Evolutionary conservation across 2,329 filamentous ascomycete genomes (phyloP).

Genomic region (Aspergillus candidus): DNA sequence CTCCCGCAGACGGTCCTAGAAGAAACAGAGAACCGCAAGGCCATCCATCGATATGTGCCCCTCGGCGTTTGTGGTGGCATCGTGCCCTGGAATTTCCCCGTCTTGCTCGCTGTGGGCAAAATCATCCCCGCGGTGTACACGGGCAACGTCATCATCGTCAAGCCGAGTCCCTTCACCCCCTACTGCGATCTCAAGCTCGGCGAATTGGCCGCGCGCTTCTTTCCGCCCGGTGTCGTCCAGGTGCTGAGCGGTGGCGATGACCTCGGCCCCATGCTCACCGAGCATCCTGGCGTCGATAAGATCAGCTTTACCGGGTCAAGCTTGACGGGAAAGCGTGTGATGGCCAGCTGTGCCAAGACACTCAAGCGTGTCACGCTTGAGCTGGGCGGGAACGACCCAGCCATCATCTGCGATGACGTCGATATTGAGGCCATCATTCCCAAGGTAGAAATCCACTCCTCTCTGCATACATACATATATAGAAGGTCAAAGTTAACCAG

Average conservation of each 20-base stretch:
- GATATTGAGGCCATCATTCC: constrained; percentile 44
- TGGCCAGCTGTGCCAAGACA: constrained; percentile 46
- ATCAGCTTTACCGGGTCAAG: constrained; percentile 56
- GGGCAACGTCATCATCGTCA: constrained; percentile 51
- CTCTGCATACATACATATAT: not conserved
- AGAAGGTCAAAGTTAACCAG: not conserved
- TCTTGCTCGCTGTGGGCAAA: constrained; percentile 44
- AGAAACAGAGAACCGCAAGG: constrained; percentile 38
- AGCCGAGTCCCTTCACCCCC: constrained; percentile 48
- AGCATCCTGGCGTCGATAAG: constrained; percentile 51
- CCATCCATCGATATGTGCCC: constrained; percentile 33
- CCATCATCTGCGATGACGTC: constrained; percentile 49
- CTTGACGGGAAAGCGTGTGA: constrained; percentile 46
- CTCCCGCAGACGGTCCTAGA: constrained; percentile 45
- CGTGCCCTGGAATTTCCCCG: constrained; percentile 55
- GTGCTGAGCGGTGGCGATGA: constrained; percentile 50
- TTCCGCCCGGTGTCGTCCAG: constrained; percentile 54
- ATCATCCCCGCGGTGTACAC: constrained; percentile 46
- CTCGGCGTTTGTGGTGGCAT: constrained; percentile 47
- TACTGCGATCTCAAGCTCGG: constrained; percentile 51
- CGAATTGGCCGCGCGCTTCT: constrained; percentile 45
- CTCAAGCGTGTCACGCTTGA: constrained; percentile 52
- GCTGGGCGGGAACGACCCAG: constrained; percentile 52
- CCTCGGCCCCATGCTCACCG: constrained; percentile 49
- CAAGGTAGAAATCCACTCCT: constrained; percentile 18